Evolutionary conservation across 768 basidiomycete species (phyloP).

Genomic region (Ephemerocybe angulata): DNA sequence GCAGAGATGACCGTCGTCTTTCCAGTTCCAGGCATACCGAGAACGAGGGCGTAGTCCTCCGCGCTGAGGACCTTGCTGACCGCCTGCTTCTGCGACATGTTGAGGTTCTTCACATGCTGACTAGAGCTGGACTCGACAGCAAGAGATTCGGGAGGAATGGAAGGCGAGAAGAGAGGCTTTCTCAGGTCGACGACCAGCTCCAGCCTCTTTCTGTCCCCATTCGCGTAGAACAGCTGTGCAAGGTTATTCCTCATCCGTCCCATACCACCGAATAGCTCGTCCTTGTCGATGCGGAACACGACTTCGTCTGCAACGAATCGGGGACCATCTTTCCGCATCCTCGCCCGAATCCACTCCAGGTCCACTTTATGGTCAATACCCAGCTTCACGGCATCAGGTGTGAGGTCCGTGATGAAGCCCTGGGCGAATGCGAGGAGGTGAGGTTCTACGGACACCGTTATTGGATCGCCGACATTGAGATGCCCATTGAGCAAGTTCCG

Average conservation of each 20-base stretch:
- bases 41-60: constrained; percentile 83
- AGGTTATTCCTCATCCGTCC: constrained; percentile 87
- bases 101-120: constrained; percentile 41
- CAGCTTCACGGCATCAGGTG: constrained; percentile 58
- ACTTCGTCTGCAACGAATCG: constrained; percentile 17
- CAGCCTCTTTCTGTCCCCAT: constrained; percentile 65
- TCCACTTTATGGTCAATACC: constrained; percentile 81
- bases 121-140: background rate
- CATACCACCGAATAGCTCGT: constrained; percentile 87
- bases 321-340: constrained; percentile 8
- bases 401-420: constrained; percentile 78
- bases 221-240: constrained; percentile 79
- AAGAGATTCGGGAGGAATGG: constrained; percentile 5
- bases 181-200: constrained; percentile 80
- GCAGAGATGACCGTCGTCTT: constrained; percentile 95
- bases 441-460: constrained; percentile 86
- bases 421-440: constrained; percentile 78
- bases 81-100: constrained; percentile 68
- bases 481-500: constrained; percentile 66
- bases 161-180: constrained; percentile 53
- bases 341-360: constrained; percentile 14
- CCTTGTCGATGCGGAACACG: constrained; percentile 88
- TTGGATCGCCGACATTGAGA: constrained; percentile 74
- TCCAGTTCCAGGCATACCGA: constrained; percentile 98
- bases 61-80: constrained; percentile 73